Conservation (phyloP, 176 grass and related monocot genomes). For the Ananas comosus region DNA sequence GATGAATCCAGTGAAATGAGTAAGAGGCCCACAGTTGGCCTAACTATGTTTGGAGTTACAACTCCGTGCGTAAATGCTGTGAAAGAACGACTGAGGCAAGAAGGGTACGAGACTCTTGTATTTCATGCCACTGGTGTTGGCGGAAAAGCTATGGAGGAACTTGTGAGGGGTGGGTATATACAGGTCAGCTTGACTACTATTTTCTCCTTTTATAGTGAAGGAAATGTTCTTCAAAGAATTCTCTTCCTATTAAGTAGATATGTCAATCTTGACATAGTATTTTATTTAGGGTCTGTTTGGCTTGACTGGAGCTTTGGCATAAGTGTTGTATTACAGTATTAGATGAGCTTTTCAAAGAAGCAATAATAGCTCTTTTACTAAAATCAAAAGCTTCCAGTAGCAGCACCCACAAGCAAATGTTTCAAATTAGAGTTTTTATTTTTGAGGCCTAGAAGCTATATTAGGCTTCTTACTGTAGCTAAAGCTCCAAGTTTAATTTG, state of each 20-base stretch:
- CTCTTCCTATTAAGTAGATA: not conserved
- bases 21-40: constrained; percentile 55
- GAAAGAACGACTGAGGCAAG: constrained; percentile 58
- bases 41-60: constrained; percentile 95
- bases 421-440: too few species aligned
- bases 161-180: constrained; percentile 67
- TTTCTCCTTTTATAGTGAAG: too few species aligned
- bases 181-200: constrained; percentile 38
- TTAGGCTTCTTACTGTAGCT: too few species aligned
- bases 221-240: not conserved
- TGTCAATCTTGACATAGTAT: too few species aligned
- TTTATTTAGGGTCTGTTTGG: too few species aligned
- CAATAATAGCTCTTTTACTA: too few species aligned
- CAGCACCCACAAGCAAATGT: too few species aligned
- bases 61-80: constrained; percentile 71
- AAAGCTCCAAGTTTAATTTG: too few species aligned
- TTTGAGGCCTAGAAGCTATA: too few species aligned
- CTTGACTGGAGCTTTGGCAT: not conserved
- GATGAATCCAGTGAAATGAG: constrained; percentile 39
- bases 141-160: constrained; percentile 95
- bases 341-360: too few species aligned
- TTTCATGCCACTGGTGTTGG: constrained; percentile 95
- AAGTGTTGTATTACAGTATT: not conserved
- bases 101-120: constrained; percentile 84
- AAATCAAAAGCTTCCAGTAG: too few species aligned